Percentiles rank a stretch among this genome's conserved stretches.
These are phyloP conservation scores for Calonectria pauciramosa DNA, from an alignment of 2,329 filamentous ascomycete genomes.

Conservation along the genomic window DNA sequence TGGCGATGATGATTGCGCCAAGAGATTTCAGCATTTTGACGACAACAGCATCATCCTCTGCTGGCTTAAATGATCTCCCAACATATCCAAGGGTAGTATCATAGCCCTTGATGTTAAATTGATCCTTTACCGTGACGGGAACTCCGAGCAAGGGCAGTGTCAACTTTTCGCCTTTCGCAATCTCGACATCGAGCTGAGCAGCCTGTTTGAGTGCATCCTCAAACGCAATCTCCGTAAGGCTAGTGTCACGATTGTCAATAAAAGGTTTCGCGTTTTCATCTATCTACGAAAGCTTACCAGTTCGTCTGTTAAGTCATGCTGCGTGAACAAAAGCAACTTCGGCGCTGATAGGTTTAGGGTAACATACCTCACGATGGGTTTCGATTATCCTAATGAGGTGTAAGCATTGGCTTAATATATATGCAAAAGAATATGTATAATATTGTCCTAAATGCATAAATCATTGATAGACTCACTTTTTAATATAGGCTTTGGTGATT, in stretches of 20 bases:
- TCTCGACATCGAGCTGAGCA: constrained; percentile 27
- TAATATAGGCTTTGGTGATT: constrained; percentile 23
- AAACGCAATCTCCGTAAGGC: constrained; percentile 35
- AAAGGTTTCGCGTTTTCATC: neutral
- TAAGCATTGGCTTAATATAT: neutral
- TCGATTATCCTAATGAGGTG: constrained; percentile 10
- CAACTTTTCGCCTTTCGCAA: neutral
- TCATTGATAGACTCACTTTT: neutral
- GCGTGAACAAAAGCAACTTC: neutral
- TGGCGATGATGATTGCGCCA: constrained; percentile 67
- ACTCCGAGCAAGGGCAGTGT: constrained; percentile 39
- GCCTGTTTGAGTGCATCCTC: constrained; percentile 35
- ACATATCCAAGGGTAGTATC: constrained; percentile 73
- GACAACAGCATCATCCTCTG: constrained; percentile 60
- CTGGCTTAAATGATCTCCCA: constrained; percentile 62
- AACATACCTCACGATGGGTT: constrained; percentile 25
- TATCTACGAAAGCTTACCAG: constrained; percentile 4
- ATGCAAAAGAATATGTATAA: neutral
- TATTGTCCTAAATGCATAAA: too few relatives aligned
- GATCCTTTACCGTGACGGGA: constrained; percentile 63
- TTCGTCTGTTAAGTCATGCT: constrained; percentile 15
- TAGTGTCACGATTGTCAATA: neutral
- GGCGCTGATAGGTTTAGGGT: neutral
- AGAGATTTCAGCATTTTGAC: constrained; percentile 62
- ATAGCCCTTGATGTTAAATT: constrained; percentile 70